Base-by-base conservation (phyloP, 371 early-diverging fungal species). In the Pancytospora philotis region DNA sequence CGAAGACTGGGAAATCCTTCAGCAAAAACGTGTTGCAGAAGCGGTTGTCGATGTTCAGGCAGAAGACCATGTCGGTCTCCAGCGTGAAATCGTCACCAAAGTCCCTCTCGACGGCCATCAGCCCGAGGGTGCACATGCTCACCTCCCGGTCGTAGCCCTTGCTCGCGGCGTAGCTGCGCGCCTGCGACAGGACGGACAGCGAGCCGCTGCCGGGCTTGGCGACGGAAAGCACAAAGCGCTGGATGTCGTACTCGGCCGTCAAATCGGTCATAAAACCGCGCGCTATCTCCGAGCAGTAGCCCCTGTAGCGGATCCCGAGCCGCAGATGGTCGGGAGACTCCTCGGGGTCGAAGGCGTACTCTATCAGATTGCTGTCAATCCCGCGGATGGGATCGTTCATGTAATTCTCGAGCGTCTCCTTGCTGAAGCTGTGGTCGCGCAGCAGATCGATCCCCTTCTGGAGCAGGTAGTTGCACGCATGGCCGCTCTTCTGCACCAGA, bases 221-320 rank as follows among this genome's bases (percentile, higher is more conserved):
- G 16, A 65, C 22, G 1, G 37, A 19, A 8, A 68, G 16, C 51
- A 76, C 62, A 25, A 53, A 59, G 19, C 68, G 51, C 45, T 69
- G 71, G 31, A 73, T 30, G 36, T 57, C 63, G 57, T 71, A 77
- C 32, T 76, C 69, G 30, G 72, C 60, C 30, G 69, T 71, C 25
- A 78, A 57, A 58, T 69, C 66, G 2, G 48, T 39, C 22, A 75
- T 50, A 68, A 79, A 64, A 19, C 73, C 69, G 39, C 81, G 55
- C 27, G 73, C 74, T 36, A 69, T 69, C 52, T 80, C 76, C 13
- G 74, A 53, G 68, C 75, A 80, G 60, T 77, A 75, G 41, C 79
- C 77, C 34, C 73, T 50, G 59, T 80, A 78, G 56, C 77, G 76
- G 3, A 79, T 58, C 13, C 80, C 76, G 25, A 81, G 30, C 61